Conservation (phyloP, 352 stramenopile genomes). For the Elongisporangium anandrum region DNA sequence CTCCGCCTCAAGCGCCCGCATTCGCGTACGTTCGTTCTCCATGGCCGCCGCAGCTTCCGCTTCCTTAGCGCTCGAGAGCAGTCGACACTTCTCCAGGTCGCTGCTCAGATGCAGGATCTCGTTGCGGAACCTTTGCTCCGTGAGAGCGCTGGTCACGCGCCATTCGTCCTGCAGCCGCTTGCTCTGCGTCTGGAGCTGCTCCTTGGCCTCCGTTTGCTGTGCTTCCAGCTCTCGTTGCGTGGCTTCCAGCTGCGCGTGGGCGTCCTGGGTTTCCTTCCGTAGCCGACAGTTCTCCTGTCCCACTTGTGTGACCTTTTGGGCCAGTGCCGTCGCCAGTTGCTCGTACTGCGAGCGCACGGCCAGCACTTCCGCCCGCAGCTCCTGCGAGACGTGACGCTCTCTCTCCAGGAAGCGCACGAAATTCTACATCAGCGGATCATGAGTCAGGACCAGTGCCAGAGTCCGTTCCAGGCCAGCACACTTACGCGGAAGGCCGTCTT, state of each 20-base stretch:
- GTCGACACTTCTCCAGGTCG: constrained; percentile 44
- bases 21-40: constrained; percentile 19
- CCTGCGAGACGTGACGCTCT: constrained; percentile 35
- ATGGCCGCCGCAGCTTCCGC: constrained; percentile 22
- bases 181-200: constrained; percentile 20
- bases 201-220: constrained; percentile 6
- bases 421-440: constrained; percentile 16
- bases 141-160: constrained; percentile 24
- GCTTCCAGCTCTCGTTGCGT: constrained; percentile 15
- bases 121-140: constrained; percentile 61
- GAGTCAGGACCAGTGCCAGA: constrained; percentile 1
- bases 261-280: constrained; percentile 3
- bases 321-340: constrained; percentile 13
- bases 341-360: constrained; percentile 35
- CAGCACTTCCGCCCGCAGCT: constrained; percentile 32
- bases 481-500: constrained; percentile 63
- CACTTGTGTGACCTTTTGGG: constrained; percentile 12
- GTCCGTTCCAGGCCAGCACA: background rate
- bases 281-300: constrained; percentile 18
- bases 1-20: constrained; percentile 37
- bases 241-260: constrained; percentile 11
- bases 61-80: constrained; percentile 29
- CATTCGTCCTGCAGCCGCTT: constrained; percentile 36
- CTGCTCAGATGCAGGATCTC: constrained; percentile 60
- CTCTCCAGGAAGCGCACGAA: constrained; percentile 69